Base-by-base conservation (phyloP, 179 eudicot species). In the Drosera spatulata region DNA sequence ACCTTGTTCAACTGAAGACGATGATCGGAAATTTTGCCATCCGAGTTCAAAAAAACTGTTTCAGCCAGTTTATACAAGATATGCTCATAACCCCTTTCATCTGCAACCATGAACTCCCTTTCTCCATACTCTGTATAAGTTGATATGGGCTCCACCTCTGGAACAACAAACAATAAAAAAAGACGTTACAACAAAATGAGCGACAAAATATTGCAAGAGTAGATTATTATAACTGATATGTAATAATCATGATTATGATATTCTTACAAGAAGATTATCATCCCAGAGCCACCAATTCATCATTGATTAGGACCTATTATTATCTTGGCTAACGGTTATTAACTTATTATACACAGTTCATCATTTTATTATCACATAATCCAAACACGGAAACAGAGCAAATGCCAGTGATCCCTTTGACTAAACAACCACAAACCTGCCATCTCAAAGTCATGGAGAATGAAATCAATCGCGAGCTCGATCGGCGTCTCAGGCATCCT, bases 371-470 rank as follows among this genome's bases (percentile, higher is more conserved):
- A 22, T 22, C 33, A 22, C n/a, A 22, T 22, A 22, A 22, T 22
- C 33, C 33, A 22, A 22, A 22, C 33, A 22, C 0, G 33, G 33
- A 22, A 22, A 22, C 33, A 22, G 33, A 22, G 33, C 33, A 22
- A 22, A 22, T 22, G 33, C 33, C 33, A 22, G 33, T 22, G 33
- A 22, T 22, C 33, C 33, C 33, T 22, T 22, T 22, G 33, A 22
- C 33, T 22, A 37, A 53, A 41, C 10, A 0, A 55, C 64, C 58
- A 81, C 70, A 22, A 37, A 89, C 97, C 97, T 55, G 97, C 95
- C 97, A 89, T 89, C 73, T 89, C 97, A 68, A 89, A 89, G 72
- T 89, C 97, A 68, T 89, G 95, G 40, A 89, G 97, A 61, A 89
- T 87, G 76, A 89, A 89, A 75, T 89, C 97, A 69, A 89, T 87